phyloP scores from a whole-genome alignment of 2,329 filamentous ascomycete species.

The Phialocephala sp. region DNA sequence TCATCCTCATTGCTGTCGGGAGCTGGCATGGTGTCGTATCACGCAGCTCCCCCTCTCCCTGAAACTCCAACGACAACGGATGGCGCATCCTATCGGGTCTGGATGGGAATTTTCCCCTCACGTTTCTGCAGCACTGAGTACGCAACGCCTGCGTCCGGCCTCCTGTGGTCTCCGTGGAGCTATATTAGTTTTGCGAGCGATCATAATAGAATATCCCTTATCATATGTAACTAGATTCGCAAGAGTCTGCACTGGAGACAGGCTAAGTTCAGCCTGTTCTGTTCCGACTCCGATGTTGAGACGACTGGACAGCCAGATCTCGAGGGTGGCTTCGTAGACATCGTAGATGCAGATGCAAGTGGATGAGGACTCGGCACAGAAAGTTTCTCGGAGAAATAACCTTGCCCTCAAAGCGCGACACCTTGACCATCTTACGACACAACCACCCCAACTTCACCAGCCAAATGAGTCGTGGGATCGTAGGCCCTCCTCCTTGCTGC shows the following conservation, averaged over 20 bases:
- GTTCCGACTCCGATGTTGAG: background rate
- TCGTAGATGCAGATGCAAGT: conserved; percentile 7
- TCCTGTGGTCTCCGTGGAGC: background rate
- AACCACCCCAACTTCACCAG: conserved; percentile 3
- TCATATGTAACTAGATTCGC: background rate
- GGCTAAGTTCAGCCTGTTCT: background rate
- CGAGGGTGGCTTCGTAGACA: background rate
- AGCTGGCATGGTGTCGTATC: conserved; percentile 10
- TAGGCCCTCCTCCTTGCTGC: conserved; percentile 15
- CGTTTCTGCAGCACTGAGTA: background rate
- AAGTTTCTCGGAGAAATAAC: conserved; percentile 4
- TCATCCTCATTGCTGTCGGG: conserved; percentile 12
- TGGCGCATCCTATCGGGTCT: conserved; percentile 13
- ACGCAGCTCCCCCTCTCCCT: conserved; percentile 30
- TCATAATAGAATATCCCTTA: conserved; percentile 4
- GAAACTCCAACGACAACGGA: conserved; percentile 23
- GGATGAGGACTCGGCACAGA: background rate
- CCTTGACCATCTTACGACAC: conserved; percentile 16
- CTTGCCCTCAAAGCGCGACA: conserved; percentile 5
- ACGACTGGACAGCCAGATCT: background rate
- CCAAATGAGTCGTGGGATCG: background rate
- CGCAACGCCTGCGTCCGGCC: background rate
- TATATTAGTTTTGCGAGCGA: conserved; percentile 6
- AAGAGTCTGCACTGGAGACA: background rate
- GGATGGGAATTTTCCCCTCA: conserved; percentile 1